Evolutionary conservation across 1,139 yeast species (phyloP), one percentile per base, ranked within the genome.

Genomic region (Yamadazyma triangularis): DNA sequence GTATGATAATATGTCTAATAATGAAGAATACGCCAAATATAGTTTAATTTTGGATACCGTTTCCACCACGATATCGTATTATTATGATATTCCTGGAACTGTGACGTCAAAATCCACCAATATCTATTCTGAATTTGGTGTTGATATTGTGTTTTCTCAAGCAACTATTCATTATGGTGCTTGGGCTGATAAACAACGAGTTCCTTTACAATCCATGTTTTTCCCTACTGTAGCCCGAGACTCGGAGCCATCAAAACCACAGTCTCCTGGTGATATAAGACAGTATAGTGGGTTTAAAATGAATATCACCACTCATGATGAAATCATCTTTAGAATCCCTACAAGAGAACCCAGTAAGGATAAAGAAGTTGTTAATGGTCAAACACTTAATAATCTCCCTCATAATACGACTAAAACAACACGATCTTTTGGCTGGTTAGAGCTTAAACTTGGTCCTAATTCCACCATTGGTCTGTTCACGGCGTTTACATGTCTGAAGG

Each of bases 391-490:
- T 23, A 44, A 31, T 8, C 25, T 21, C 10, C 39, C 33, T 7
- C 42, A 35, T 13, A 34, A 28, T 23, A 27, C 33, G 26, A 15
- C 15, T n/a, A 10, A 23, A 33, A 24, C 23, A 24, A 28, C 46
- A 8, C 57, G 87, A 23, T 83, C 95, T 0, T 91, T 83, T 62
- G 97, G 96, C 0, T 91, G 98, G 98, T 42, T 91, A 4, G 96
- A 89, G 48, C 39, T 88, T 13, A 80, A 79, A 37, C 59, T 81
- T 30, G 69, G 68, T 1, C 65, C 68, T 18, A 74, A 70, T 0
- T 74, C 93, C 0, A 64, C 65, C 1, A 48, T 80, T 1, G 52
- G 67, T 4, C 56, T 65, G 24, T 66, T 62, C 22, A 58, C 73
- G 1, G 75, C 85, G 0, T 68, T 77, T 42, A 55, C 75, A 4